phyloP scores from a whole-genome alignment of 768 basidiomycete species.

The Baorangia bicolor region DNA sequence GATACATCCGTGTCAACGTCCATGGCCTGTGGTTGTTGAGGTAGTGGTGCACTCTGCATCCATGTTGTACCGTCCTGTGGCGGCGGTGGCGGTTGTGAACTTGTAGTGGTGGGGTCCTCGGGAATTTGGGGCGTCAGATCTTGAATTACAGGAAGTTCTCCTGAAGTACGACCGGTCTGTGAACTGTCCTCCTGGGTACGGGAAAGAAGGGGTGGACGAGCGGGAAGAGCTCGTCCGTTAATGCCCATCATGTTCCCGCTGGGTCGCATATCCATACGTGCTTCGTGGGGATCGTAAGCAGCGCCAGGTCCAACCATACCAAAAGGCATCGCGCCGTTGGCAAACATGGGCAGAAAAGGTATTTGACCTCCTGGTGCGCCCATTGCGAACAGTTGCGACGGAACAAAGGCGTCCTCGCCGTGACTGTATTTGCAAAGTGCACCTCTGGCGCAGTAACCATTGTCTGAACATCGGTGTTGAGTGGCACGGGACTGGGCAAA shows the following conservation, averaged over 20 bases:
- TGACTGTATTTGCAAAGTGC: slow-evolving; percentile 90
- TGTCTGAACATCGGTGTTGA: slow-evolving; percentile 50
- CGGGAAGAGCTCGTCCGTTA: slow-evolving; percentile 37
- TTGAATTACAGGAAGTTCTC: slow-evolving; percentile 81
- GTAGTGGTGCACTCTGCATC: slow-evolving; percentile 15
- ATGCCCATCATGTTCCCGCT: slow-evolving; percentile 31
- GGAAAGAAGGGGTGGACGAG: slow-evolving; percentile 57
- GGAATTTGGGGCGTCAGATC: slow-evolving; percentile 66
- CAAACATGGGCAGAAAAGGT: slow-evolving; percentile 74
- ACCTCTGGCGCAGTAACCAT: slow-evolving; percentile 89
- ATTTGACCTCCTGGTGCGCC: slow-evolving; percentile 41
- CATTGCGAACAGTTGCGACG: slow-evolving; percentile 64
- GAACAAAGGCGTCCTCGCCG: slow-evolving; percentile 83
- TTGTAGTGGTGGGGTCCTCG: slow-evolving; percentile 30
- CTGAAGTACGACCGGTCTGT: slow-evolving; percentile 46
- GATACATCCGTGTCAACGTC: slow-evolving; percentile 36
- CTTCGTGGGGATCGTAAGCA: slow-evolving; percentile 76
- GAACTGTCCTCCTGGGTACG: slow-evolving; percentile 54
- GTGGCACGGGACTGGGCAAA: slow-evolving; percentile 2
- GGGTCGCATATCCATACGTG: slow-evolving; percentile 78
- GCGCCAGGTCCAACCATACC: slow-evolving; percentile 45
- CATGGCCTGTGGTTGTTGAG: slow-evolving; percentile 19
- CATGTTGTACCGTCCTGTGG: slow-evolving; percentile 25
- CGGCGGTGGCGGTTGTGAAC: slow-evolving; percentile 8
- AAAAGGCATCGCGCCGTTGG: slow-evolving; percentile 53